Base-by-base conservation (phyloP, 164 flowering plant genomes). In the Platanus orientalis region DNA sequence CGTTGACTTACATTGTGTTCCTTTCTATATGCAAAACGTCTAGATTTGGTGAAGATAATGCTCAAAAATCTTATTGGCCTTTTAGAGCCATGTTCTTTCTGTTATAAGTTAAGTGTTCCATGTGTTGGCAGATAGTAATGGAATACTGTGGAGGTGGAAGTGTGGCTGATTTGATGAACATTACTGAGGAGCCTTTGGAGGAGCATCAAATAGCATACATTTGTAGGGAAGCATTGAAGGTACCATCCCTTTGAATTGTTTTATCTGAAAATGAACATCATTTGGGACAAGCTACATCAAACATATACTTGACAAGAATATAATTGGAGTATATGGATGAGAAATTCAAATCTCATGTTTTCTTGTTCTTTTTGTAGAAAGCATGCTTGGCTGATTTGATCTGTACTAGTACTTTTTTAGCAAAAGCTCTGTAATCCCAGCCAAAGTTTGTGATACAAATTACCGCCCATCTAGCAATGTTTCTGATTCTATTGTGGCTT, bases 121-220 rank as follows among this genome's bases (percentile, higher is more conserved):
- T 74, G 40, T 76, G 47, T 59, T 80, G 71, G 68, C 97, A 92
- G 99, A 95, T 95, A 75, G 97, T 92, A 20, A 95, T 95, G 99
- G 99, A 95, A 80, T 92, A 95, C 54, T 95, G 99, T 75, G 99
- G 99, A 45, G 99, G 97, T 75, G 99, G 97, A 53, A 95, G 99
- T 81, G 89, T 95, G 78, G 94, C 99, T 66, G 99, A 88, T 73
- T 80, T 95, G 79, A 92, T 95, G 97, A 86, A 82, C 52, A 78
- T 75, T n/a, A 83, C 89, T 4, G 97, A 92, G 40, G 97, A 89
- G 76, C 70, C 99, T 42, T 73, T 95, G 57, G 99, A 92, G 70
- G 99, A 95, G 78, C 74, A 72, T 75, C 99, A 95, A 59, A 95
- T 95, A 71, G 99, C 99, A 39, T 92, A 75, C 69, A 90, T 95